Conservation (phyloP, 2,329 filamentous ascomycete genomes). For the Hypocreales sp. region DNA sequence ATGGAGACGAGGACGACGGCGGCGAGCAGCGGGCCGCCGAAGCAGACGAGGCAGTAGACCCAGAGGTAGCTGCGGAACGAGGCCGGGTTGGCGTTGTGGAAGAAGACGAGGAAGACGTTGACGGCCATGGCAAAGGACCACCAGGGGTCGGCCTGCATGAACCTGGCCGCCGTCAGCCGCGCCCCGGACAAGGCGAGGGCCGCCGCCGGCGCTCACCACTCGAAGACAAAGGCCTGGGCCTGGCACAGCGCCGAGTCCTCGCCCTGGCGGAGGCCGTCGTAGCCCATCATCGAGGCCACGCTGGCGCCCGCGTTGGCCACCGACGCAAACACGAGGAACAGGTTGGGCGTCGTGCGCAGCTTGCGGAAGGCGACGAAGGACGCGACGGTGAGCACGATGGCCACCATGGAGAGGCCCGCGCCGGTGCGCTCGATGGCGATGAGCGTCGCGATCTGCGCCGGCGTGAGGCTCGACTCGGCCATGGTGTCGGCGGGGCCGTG, state of each 20-base stretch:
- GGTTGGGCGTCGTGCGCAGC: conserved; percentile 40
- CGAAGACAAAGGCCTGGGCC: conserved; percentile 43
- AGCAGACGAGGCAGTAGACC: conserved; percentile 54
- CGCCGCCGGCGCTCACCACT: conserved; percentile 50
- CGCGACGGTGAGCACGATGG: conserved; percentile 31
- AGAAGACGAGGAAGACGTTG: conserved; percentile 61
- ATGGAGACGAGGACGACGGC: conserved; percentile 51
- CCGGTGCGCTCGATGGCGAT: conserved; percentile 36
- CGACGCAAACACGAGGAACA: conserved; percentile 24
- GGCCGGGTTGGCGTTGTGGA: conserved; percentile 38
- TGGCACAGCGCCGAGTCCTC: conserved; percentile 43
- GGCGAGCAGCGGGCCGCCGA: conserved; percentile 53
- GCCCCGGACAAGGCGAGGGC: no score
- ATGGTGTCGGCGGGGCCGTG: no score
- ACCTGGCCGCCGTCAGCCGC: conserved; percentile 30
- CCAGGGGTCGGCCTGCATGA: conserved; percentile 60
- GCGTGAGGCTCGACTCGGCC: conserved; percentile 12
- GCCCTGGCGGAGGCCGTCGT: conserved; percentile 42
- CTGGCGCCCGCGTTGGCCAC: conserved; percentile 35
- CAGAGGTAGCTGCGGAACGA: conserved; percentile 55
- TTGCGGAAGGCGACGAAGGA: conserved; percentile 33
- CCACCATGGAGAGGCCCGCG: conserved; percentile 35
- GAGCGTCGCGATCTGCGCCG: conserved; percentile 24
- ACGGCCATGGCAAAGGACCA: conserved; percentile 72
- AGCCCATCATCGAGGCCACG: conserved; percentile 54